These are phyloP conservation scores for Zizania palustris DNA, from an alignment of 202 grass and related monocot species.

Conservation along the genomic window DNA sequence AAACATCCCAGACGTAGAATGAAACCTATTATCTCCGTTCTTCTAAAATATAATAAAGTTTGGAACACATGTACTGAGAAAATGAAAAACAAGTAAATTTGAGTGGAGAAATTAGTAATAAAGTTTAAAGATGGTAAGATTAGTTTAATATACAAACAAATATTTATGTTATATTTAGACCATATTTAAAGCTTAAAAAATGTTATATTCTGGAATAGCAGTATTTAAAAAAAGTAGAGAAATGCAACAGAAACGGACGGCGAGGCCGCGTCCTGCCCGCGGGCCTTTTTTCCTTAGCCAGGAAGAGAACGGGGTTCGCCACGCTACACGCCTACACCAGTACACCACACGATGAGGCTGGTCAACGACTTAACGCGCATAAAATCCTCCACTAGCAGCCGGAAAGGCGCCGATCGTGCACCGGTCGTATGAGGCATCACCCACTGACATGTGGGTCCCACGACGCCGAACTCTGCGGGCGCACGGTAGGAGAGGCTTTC, in stretches of 20 bases:
- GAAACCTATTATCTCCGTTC: too few relatives aligned
- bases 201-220: too few relatives aligned
- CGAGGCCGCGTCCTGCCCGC: constrained; percentile 21
- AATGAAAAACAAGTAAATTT: too few relatives aligned
- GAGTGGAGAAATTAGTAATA: too few relatives aligned
- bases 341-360: constrained; percentile 21
- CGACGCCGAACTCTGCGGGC: neutral
- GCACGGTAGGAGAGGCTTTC: neutral
- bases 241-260: constrained; percentile 9
- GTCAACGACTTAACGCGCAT: neutral
- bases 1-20: too few relatives aligned
- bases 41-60: too few relatives aligned
- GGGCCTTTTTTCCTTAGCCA: constrained; percentile 34
- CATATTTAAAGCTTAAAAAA: too few relatives aligned
- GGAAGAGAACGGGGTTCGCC: constrained; percentile 29
- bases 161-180: too few relatives aligned
- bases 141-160: too few relatives aligned
- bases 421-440: neutral
- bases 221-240: neutral
- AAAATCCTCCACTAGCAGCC: neutral
- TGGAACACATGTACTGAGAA: too few relatives aligned
- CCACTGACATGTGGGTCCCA: neutral
- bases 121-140: too few relatives aligned
- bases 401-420: neutral
- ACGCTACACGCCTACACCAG: too few relatives aligned